Evolutionary conservation across 139 green algal species (phyloP).

Genomic region (Coelastrella sp.): DNA sequence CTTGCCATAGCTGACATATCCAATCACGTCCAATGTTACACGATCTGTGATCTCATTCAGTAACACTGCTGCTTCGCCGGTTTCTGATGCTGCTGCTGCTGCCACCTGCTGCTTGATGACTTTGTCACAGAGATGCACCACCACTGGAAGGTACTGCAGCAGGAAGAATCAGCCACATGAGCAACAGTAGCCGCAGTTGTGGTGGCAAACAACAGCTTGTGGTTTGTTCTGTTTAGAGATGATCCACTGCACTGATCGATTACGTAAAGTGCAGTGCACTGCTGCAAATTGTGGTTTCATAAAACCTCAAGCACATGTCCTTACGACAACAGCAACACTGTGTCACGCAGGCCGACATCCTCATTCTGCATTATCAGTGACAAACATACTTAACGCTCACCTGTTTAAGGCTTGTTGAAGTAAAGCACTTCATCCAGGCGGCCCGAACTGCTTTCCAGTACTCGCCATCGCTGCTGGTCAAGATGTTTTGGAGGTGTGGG

Average conservation of each 20-base stretch:
- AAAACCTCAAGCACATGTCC: too few species aligned
- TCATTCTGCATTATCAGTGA: too few species aligned
- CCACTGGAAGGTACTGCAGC: background rate
- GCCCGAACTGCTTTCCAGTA: constrained; percentile 21
- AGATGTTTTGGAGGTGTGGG: background rate
- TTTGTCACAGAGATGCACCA: background rate
- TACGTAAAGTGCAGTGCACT: too few species aligned
- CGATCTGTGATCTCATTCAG: background rate
- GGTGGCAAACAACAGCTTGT: background rate
- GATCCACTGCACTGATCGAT: too few species aligned
- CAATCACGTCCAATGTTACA: constrained; percentile 18
- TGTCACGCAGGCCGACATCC: too few species aligned
- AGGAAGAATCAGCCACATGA: background rate
- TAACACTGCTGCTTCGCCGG: background rate
- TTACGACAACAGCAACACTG: too few species aligned
- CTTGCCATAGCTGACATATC: background rate
- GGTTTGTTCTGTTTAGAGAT: too few species aligned
- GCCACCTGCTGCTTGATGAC: background rate
- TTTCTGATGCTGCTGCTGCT: constrained; percentile 2
- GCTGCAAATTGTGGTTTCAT: too few species aligned
- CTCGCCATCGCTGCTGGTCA: background rate
- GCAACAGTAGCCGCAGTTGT: background rate
- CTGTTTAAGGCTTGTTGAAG: constrained; percentile 16
- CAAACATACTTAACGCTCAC: background rate
- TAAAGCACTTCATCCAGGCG: constrained; percentile 46